Evolutionary conservation across 2,329 filamentous ascomycete genomes (phyloP).

Genomic region (Ophiostoma perfectum): DNA sequence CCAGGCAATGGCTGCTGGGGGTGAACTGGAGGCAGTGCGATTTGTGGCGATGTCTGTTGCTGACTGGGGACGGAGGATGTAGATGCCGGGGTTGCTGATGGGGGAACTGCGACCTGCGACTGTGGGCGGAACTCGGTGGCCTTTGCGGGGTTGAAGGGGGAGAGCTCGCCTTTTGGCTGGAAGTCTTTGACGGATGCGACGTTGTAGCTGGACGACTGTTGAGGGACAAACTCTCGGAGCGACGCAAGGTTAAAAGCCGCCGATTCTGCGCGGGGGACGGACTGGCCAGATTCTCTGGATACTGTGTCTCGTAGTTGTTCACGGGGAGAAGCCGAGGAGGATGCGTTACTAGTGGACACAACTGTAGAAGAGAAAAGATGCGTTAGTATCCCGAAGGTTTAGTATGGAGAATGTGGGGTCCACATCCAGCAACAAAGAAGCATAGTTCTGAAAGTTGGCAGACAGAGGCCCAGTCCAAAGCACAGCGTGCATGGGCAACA

Average conservation of each 20-base stretch:
- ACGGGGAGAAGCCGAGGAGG: conserved; percentile 23
- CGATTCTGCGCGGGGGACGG: conserved; percentile 20
- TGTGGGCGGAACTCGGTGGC: conserved; percentile 26
- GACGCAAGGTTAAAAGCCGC: conserved; percentile 51
- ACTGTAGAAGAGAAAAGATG: conserved; percentile 17
- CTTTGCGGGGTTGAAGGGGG: conserved; percentile 27
- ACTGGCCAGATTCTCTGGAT: conserved; percentile 17
- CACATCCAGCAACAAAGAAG: not conserved
- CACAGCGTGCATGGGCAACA: not conserved
- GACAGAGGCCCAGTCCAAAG: not conserved
- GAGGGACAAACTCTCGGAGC: conserved; percentile 40
- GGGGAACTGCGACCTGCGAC: conserved; percentile 19
- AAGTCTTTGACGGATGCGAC: conserved; percentile 23
- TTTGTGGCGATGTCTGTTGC: conserved; percentile 19
- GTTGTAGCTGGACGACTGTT: conserved; percentile 22
- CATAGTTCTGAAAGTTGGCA: not conserved
- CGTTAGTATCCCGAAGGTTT: conserved; percentile 6
- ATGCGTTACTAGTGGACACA: conserved; percentile 24
- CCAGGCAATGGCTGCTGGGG: conserved; percentile 10
- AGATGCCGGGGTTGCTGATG: conserved; percentile 18
- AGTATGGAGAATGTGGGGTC: conserved; percentile 8
- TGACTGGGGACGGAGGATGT: conserved; percentile 16
- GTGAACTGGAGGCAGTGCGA: not conserved
- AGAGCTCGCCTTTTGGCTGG: conserved; percentile 24
- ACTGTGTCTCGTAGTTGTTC: conserved; percentile 18